These are phyloP conservation scores for Saposhnikovia divaricata DNA, from an alignment of 129 eudicot species.

Conservation along the genomic window DNA sequence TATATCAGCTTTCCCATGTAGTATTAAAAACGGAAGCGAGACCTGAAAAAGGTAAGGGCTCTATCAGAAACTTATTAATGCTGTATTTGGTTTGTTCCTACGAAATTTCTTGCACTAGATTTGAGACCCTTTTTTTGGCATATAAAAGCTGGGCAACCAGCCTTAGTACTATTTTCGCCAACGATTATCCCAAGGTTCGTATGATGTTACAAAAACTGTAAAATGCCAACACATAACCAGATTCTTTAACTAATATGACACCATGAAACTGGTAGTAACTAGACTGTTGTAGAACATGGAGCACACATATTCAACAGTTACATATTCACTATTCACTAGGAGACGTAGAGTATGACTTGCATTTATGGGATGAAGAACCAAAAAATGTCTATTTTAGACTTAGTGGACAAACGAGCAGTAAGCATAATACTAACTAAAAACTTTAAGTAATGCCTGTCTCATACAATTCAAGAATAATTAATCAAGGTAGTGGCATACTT, in stretches of 20 bases:
- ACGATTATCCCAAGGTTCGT: neutral
- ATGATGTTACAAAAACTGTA: neutral
- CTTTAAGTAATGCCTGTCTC: neutral
- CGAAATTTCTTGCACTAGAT: neutral
- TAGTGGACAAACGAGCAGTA: neutral
- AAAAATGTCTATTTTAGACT: neutral
- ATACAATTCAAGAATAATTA: neutral
- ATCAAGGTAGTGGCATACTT: conserved; percentile 33
- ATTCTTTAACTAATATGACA: neutral
- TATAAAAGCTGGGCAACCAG: neutral
- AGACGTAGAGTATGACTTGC: neutral
- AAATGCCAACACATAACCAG: neutral
- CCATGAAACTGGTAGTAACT: neutral
- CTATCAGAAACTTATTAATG: neutral
- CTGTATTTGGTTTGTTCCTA: neutral
- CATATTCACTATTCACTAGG: neutral
- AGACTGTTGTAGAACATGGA: neutral
- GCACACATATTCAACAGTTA: neutral
- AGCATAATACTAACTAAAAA: neutral
- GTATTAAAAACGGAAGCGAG: conserved; percentile 70
- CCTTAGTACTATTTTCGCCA: neutral
- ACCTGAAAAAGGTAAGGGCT: conserved; percentile 30
- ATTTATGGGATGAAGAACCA: neutral
- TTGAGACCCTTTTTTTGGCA: neutral
- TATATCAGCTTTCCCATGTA: conserved; percentile 85